Evolutionary conservation across 2,329 filamentous ascomycete species (phyloP), one percentile per base, ranked within the genome.

Genomic region (Paraphaeosphaeria sporulosa): DNA sequence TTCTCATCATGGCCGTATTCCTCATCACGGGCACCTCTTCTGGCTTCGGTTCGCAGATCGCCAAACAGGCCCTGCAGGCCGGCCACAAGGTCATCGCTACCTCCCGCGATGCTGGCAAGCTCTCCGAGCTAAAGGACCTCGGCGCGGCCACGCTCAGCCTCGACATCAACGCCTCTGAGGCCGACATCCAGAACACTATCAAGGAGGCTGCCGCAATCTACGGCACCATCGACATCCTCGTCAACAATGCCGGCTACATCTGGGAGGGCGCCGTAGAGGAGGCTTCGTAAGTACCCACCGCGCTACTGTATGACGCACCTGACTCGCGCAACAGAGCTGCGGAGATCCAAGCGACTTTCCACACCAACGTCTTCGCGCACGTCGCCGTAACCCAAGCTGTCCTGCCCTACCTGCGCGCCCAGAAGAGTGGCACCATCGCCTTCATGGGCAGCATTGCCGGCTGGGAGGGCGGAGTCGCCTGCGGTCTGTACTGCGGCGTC

Each of bases 1-100:
- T 15, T n/a, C 21, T 1, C 38, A 40, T 30, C 27, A 13, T 30
- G 30, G n/a, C 47, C 42, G 23, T 43, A 5, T 43, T 43, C 17
- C n/a, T 87, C 74, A 82, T 87, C 67, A 81, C 81, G 15, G 85
- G 83, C 30, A 79, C 79, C 49, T 84, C 82, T 21, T 83, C 80
- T 21, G 84, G 85, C 54, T 83, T 87, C 60, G 85, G 85, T 8
- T 72, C 75, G 4, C 71, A 76, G 7, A 80, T 86, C 32, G 79
- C 80, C 38, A 67, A 78, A 30, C 66, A 75, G 12, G 80, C 83
- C 1, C 77, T 86, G 4, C 67, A 72, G 2, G 76, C 78, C 27
- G 82, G 83, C 27, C 81, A 87, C 69, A 77, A 72, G 0, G 84
- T 85, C 60, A 74, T 86, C 44, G 85, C 84, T 2, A 84, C 83